These are phyloP conservation scores for Yarrowia sp. DNA, from an alignment of 805 yeast genomes.

Conservation along the genomic window DNA sequence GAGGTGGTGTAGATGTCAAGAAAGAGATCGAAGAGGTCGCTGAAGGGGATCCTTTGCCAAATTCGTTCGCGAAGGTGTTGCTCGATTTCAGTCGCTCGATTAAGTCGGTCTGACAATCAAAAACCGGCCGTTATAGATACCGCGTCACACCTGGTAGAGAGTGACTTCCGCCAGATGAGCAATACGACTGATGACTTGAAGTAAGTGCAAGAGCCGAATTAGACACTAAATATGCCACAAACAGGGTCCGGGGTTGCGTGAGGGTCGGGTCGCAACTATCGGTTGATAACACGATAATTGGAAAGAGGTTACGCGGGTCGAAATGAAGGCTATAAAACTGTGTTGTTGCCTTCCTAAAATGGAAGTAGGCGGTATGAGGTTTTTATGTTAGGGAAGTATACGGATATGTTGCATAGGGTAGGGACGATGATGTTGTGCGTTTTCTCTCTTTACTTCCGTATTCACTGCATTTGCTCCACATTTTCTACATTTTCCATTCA, in stretches of 20 bases:
- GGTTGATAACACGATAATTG: constrained; percentile 39
- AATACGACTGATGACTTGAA: constrained; percentile 18
- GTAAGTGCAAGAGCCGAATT: constrained; percentile 27
- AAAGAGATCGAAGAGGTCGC: background rate
- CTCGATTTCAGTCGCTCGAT: too few relatives aligned
- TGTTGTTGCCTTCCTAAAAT: constrained; percentile 36
- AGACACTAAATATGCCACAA: constrained; percentile 38
- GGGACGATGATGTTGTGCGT: background rate
- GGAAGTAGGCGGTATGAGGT: constrained; percentile 10
- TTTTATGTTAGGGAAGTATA: background rate
- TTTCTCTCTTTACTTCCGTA: too few relatives aligned
- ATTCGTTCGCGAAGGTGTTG: background rate
- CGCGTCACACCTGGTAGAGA: constrained; percentile 39
- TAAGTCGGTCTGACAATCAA: too few relatives aligned
- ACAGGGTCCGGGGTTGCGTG: constrained; percentile 33
- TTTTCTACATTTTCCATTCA: background rate
- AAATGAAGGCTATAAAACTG: constrained; percentile 4
- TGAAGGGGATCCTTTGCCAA: too few relatives aligned
- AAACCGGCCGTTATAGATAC: constrained; percentile 24
- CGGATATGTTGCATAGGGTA: too few relatives aligned
- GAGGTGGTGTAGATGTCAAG: background rate
- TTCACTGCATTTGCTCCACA: too few relatives aligned
- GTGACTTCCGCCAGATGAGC: constrained; percentile 39
- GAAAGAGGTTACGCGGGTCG: constrained; percentile 33
- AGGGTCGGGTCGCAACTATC: constrained; percentile 38